A percentile compares a stretch with the other conserved stretches of the same genome.
phyloP scores from a whole-genome alignment of 768 basidiomycete genomes.

The Boletus rubropictus region DNA sequence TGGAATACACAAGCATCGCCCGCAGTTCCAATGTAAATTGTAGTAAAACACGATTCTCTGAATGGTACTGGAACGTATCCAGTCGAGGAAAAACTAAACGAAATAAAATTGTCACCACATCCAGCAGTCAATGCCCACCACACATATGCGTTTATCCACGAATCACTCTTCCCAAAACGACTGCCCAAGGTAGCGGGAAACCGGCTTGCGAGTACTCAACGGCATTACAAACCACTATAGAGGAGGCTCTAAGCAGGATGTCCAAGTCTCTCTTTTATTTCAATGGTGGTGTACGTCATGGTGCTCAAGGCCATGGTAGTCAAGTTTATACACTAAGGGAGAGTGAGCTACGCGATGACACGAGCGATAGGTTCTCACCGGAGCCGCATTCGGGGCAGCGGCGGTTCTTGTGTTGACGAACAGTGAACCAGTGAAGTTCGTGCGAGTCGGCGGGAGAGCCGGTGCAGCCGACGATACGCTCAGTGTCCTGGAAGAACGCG shows the following conservation, averaged over 20 bases:
- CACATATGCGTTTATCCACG: background rate
- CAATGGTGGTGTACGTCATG: constrained; percentile 45
- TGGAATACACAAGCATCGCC: constrained; percentile 21
- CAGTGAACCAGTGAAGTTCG: constrained; percentile 80
- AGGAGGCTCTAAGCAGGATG: constrained; percentile 9
- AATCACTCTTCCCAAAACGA: background rate
- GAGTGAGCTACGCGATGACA: constrained; percentile 4
- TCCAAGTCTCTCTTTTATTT: constrained; percentile 7
- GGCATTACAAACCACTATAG: constrained; percentile 15
- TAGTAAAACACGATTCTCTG: constrained; percentile 17
- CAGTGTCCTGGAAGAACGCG: constrained; percentile 50
- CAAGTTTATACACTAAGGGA: constrained; percentile 61
- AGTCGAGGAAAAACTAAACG: too few species aligned
- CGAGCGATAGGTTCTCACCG: constrained; percentile 46
- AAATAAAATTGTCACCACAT: too few species aligned
- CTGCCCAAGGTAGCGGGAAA: background rate
- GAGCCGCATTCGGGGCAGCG: constrained; percentile 95
- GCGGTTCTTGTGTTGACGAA: constrained; percentile 57
- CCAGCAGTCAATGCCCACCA: background rate
- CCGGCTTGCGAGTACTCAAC: background rate
- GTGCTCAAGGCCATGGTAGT: constrained; percentile 59
- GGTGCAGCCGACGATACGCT: constrained; percentile 90
- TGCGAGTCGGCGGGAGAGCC: constrained; percentile 94
- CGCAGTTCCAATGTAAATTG: constrained; percentile 8
- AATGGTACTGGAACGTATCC: too few species aligned